phyloP scores from a whole-genome alignment of 2,329 filamentous ascomycete genomes.

The Stachybotrys chartarum region DNA sequence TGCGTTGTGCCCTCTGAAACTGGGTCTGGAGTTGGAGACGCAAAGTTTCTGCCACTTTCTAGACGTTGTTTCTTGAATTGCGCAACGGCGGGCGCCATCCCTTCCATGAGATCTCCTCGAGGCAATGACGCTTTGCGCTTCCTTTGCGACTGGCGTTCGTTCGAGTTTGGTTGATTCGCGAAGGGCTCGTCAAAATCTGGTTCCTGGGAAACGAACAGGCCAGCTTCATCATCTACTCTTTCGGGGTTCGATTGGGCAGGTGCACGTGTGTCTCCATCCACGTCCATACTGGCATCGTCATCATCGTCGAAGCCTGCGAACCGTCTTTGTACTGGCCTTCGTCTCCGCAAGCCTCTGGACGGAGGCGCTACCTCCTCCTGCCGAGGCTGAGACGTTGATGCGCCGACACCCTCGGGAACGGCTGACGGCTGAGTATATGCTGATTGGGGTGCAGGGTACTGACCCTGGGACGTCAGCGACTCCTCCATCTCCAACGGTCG shows the following conservation, averaged over 20 bases:
- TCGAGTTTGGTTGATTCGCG: conserved; percentile 10
- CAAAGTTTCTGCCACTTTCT: conserved; percentile 45
- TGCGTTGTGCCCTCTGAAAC: conserved; percentile 11
- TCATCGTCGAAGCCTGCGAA: conserved; percentile 66
- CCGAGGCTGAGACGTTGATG: conserved; percentile 11
- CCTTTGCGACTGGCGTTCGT: conserved; percentile 21
- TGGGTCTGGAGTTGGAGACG: conserved; percentile 17
- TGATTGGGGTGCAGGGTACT: neutral
- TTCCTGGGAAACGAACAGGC: conserved; percentile 52
- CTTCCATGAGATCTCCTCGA: conserved; percentile 56
- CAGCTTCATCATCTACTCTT: conserved; percentile 28
- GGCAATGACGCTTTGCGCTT: conserved; percentile 39
- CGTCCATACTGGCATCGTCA: conserved; percentile 24
- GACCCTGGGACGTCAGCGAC: conserved; percentile 12
- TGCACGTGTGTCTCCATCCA: conserved; percentile 13
- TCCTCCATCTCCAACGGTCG: conserved; percentile 52
- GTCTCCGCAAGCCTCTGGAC: conserved; percentile 16
- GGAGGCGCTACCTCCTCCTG: conserved; percentile 7
- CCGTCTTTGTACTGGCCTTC: conserved; percentile 38
- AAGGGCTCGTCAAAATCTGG: conserved; percentile 11
- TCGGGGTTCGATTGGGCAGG: conserved; percentile 3
- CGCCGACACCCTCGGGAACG: neutral
- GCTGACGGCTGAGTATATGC: neutral
- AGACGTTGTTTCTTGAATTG: conserved; percentile 73
- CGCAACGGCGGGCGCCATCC: conserved; percentile 68